A percentile compares a stretch with the other conserved stretches of the same genome.
Evolutionary conservation across 2,329 filamentous ascomycete genomes (phyloP).

Genomic region (Colletotrichum trifolii): DNA sequence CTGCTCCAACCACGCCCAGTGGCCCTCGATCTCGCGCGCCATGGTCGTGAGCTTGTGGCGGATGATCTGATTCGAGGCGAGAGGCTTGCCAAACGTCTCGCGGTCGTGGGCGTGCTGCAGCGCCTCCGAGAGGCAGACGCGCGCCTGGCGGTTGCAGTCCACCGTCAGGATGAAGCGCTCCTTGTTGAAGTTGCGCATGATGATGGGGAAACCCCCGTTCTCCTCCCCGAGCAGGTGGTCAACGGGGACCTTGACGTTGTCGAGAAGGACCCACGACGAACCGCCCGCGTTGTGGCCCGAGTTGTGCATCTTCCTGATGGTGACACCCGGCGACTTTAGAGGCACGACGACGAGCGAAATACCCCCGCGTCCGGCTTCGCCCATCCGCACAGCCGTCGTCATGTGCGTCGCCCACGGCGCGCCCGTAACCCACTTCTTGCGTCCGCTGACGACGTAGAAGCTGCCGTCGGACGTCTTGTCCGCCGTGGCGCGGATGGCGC

Average conservation of each 20-base stretch:
- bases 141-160: constrained; percentile 66
- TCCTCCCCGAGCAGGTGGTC: constrained; percentile 65
- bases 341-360: constrained; percentile 70
- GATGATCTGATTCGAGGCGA: constrained; percentile 69
- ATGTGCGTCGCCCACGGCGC: constrained; percentile 69
- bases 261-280: constrained; percentile 65
- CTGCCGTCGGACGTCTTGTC: constrained; percentile 54
- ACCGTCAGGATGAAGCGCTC: constrained; percentile 70
- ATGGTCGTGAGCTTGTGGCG: constrained; percentile 69
- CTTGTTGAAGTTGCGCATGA: constrained; percentile 70
- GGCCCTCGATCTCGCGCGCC: constrained; percentile 68
- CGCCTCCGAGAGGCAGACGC: constrained; percentile 65
- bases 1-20: constrained; percentile 72
- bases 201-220: constrained; percentile 65
- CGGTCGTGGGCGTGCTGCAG: constrained; percentile 62
- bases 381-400: constrained; percentile 71
- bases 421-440: constrained; percentile 77
- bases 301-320: constrained; percentile 67
- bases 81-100: constrained; percentile 68
- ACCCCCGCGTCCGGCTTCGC: constrained; percentile 62
- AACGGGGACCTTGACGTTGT: constrained; percentile 65
- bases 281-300: constrained; percentile 75
- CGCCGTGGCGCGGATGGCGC: constrained; percentile 71
- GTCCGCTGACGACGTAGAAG: constrained; percentile 71
- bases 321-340: constrained; percentile 59